Evolutionary conservation across 2,329 filamentous ascomycete species (phyloP), one percentile per base, ranked within the genome.

Genomic region (Claviceps africana): DNA sequence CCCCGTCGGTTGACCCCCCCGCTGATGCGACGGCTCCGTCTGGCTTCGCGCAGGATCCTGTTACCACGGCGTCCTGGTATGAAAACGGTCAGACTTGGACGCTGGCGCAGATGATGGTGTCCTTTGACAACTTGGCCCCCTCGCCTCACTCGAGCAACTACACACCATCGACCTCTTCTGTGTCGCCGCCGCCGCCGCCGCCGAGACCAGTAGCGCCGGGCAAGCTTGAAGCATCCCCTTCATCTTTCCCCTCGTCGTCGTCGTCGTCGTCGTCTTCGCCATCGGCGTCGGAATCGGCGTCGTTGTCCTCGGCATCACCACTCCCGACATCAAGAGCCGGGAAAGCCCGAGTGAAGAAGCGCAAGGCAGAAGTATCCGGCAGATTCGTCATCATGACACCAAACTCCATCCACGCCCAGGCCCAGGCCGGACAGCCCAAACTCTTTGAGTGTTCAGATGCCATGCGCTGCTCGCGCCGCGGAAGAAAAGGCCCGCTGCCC

Each of bases 361-460:
- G 17, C 64, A 68, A 45, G 25, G 10, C 47, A 31, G 44, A 39
- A 21, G 17, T 31, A 8, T 59, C 66, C 21, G 70, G 69, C 58
- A 75, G 75, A 52, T 78, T 79, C 59, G 70, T 79, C 58, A 75
- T 79, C 54, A 70, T 79, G 51, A 79, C 76, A 1, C 75, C 76
- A 4, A 72, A 70, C 40, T 72, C 73, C 25, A 77, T 79, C 62
- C 72, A 67, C 56, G n/a, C n/a, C n/a, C n/a, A n/a, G n/a, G 72
- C 73, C n/a, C 70, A 73, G 51, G 68, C 70, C 19, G 73, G 73
- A 47, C 72, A 70, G 43, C 68, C 71, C 43, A 78, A 77, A 59
- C 71, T 71, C 1, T 79, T 72, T 54, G 76, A 79, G 53, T 78
- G 75, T 57, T 75, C 78, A 59, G 76, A 79, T 57, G 71, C 70